Base-by-base conservation (phyloP, 208 protist genomes). In the Trypanosoma brucei region DNA sequence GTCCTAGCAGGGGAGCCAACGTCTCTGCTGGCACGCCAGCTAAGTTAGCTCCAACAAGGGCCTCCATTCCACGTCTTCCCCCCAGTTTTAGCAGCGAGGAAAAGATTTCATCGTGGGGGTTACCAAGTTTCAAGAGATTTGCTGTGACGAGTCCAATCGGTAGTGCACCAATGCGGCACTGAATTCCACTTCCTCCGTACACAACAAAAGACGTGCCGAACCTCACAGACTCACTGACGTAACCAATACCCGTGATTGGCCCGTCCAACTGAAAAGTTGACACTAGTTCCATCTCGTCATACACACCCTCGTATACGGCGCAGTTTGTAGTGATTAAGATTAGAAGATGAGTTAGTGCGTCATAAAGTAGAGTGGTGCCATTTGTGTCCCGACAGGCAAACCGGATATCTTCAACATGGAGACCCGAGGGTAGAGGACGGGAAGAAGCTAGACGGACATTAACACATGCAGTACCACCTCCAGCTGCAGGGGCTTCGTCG, bases 101-200 rank as follows among this genome's bases (percentile, higher is more conserved):
- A 33, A 53, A 30, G 13, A 52, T 13, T 13, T 11, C 44, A 9
- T 49, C 54, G 35, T 33, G 45, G 22, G 31, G 38, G 9, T 48
- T 36, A 2, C 49, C 45, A 7, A 49, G 34, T 34, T 56, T 5
- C 14, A 70, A 13, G 37, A 75, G 35, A 40, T 61, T 46, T 7
- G 44, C 36, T 14, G 67, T 14, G 36, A 69, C 52, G 11, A 42
- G 36, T 3, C 70, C 70, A 34, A 69, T 30, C 4, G 62, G 35
- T 4, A 13, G 61, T 36, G 61, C 58, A 46, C 62, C 66, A 35
- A 87, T 70, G 14, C 66, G 69, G 22, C 75, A 66, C 2, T 80
- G 55, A 35, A 77, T 65, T 35, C 76, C 76, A 56, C 63, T 66
- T 35, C 42, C 56, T 13, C 76, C 81, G 58, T 91, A 91, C 5